A percentile compares a stretch with the other conserved stretches of the same genome.
phyloP scores from a whole-genome alignment of 2,329 filamentous ascomycete genomes.

The Beauveria scarabaeidicola region DNA sequence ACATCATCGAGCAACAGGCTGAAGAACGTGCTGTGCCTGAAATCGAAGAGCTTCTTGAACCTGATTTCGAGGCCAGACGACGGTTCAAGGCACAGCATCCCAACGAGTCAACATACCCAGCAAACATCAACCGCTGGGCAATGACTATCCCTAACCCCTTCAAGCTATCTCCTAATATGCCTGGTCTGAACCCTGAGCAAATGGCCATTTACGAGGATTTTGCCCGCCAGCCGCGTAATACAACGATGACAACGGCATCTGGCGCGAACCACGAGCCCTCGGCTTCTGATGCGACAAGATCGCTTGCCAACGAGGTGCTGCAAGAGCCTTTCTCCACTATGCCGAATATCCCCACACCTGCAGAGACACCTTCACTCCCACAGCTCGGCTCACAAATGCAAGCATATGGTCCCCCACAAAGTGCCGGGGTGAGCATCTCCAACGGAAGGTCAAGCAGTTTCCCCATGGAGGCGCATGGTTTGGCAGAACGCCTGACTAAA shows the following conservation, averaged over 20 bases:
- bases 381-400: slow-evolving; percentile 45
- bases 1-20: slow-evolving; percentile 89
- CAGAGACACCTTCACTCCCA: slow-evolving; percentile 50
- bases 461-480: slow-evolving; percentile 42
- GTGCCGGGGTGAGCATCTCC: slow-evolving; percentile 25
- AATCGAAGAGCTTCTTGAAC: slow-evolving; percentile 87
- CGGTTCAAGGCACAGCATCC: slow-evolving; percentile 67
- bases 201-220: slow-evolving; percentile 97
- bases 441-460: slow-evolving; percentile 43
- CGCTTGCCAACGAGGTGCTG: slow-evolving; percentile 54
- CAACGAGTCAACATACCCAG: slow-evolving; percentile 77
- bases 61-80: slow-evolving; percentile 68
- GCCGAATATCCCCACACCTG: slow-evolving; percentile 49
- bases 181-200: slow-evolving; percentile 80
- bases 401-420: slow-evolving; percentile 47
- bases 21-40: slow-evolving; percentile 89
- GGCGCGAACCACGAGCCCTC: slow-evolving; percentile 40
- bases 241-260: slow-evolving; percentile 43
- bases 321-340: slow-evolving; percentile 52
- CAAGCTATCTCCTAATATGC: slow-evolving; percentile 62
- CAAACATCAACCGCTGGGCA: slow-evolving; percentile 78
- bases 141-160: slow-evolving; percentile 91
- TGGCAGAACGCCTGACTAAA: slow-evolving; percentile 50
- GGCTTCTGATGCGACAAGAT: slow-evolving; percentile 51
- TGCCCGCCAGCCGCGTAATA: slow-evolving; percentile 68